phyloP scores from a whole-genome alignment of 306 rosid species.

The Mucuna pruriens region DNA sequence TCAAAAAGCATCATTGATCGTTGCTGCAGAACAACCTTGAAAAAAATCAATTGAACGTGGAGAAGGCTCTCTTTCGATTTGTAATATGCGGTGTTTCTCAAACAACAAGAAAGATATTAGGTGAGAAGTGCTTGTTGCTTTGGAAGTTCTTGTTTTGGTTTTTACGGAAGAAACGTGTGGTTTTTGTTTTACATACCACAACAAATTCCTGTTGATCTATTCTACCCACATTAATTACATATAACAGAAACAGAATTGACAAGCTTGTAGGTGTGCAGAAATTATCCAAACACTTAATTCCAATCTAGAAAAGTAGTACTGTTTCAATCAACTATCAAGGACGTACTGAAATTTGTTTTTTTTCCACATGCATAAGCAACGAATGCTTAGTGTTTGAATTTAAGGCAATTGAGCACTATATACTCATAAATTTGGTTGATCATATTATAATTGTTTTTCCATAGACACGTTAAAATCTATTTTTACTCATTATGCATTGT shows the following conservation, averaged over 20 bases:
- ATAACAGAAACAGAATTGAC: constrained; percentile 44
- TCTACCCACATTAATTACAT: constrained; percentile 16
- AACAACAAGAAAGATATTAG: constrained; percentile 60
- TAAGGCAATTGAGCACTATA: not conserved
- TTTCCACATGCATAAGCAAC: not conserved
- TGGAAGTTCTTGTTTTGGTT: constrained; percentile 51
- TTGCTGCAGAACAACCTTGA: constrained; percentile 46
- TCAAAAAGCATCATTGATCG: constrained; percentile 38
- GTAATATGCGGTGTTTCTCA: constrained; percentile 45
- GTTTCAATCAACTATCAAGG: constrained; percentile 5
- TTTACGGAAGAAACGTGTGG: constrained; percentile 49
- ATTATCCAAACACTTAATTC: constrained; percentile 29
- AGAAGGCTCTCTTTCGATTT: constrained; percentile 32
- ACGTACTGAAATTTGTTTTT: not conserved
- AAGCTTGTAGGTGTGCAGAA: constrained; percentile 8
- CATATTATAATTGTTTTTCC: not conserved
- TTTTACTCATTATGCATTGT: not conserved
- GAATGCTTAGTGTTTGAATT: not conserved
- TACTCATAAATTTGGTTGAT: not conserved
- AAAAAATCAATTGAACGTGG: constrained; percentile 11
- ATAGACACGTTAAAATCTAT: not conserved
- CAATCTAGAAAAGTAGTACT: not conserved
- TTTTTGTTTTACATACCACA: constrained; percentile 39
- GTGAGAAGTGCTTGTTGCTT: constrained; percentile 76
- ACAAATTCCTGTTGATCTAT: constrained; percentile 23